These are phyloP conservation scores for Sporothrix phasma DNA, from an alignment of 2,329 filamentous ascomycete genomes.

Conservation along the genomic window DNA sequence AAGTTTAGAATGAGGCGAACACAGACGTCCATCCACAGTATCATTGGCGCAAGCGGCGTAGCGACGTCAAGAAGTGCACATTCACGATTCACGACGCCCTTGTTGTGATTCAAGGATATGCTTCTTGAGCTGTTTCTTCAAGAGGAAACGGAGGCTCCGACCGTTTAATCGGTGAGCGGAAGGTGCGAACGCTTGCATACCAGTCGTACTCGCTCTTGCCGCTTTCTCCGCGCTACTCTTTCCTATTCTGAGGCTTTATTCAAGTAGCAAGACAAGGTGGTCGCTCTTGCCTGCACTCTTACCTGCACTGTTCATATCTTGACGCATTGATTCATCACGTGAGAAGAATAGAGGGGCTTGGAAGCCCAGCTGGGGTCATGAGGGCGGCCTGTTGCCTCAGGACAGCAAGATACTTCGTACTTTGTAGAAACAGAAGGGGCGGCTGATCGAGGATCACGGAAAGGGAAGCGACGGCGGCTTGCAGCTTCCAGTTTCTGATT, in stretches of 20 bases:
- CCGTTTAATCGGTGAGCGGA: neutral
- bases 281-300: too few relatives aligned
- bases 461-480: conserved; percentile 10
- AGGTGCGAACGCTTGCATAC: neutral
- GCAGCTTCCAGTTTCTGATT: neutral
- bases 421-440: conserved; percentile 4
- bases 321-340: neutral
- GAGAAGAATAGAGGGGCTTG: neutral
- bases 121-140: neutral
- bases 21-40: neutral
- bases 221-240: neutral
- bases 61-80: too few relatives aligned
- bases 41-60: neutral
- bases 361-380: neutral
- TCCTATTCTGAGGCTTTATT: too few relatives aligned
- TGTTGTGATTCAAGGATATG: neutral
- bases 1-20: neutral
- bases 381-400: neutral
- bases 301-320: neutral
- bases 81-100: neutral
- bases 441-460: conserved; percentile 8
- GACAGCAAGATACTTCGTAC: neutral
- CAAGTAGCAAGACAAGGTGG: neutral
- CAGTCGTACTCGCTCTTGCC: too few relatives aligned
- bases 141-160: neutral